Evolutionary conservation across 768 basidiomycete species (phyloP).

Genomic region (Sarcomyxa edulis): DNA sequence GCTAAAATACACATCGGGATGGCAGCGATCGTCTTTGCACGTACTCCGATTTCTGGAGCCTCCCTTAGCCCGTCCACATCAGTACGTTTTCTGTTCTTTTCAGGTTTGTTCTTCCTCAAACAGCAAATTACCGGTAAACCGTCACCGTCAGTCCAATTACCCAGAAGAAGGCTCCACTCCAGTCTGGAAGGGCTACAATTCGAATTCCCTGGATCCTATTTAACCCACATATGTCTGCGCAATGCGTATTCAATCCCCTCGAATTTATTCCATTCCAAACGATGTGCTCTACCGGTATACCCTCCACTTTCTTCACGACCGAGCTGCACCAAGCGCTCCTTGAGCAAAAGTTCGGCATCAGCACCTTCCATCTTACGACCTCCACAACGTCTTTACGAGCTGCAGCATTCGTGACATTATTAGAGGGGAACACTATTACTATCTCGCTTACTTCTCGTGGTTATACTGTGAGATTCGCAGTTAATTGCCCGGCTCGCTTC

Average conservation of each 20-base stretch:
- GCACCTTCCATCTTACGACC: slow-evolving; percentile 35
- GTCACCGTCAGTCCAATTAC: too few species aligned
- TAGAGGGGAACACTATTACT: slow-evolving; percentile 47
- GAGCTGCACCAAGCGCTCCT: slow-evolving; percentile 52
- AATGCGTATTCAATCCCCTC: not conserved
- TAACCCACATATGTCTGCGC: slow-evolving; percentile 4
- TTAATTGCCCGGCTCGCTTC: slow-evolving; percentile 6
- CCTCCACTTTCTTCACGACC: slow-evolving; percentile 31
- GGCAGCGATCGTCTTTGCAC: too few species aligned
- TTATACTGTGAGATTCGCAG: slow-evolving; percentile 43
- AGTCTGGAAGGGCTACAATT: too few species aligned
- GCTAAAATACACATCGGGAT: too few species aligned
- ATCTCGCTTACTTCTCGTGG: slow-evolving; percentile 49
- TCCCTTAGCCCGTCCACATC: too few species aligned
- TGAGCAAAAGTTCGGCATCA: slow-evolving; percentile 56
- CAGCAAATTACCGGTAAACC: too few species aligned
- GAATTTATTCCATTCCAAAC: not conserved
- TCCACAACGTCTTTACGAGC: slow-evolving; percentile 39
- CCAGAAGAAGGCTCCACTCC: too few species aligned
- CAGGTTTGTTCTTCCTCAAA: too few species aligned
- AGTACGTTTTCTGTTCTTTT: too few species aligned
- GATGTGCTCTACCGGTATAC: slow-evolving; percentile 12
- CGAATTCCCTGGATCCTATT: slow-evolving; percentile 2
- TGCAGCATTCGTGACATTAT: slow-evolving; percentile 44
- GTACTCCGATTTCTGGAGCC: too few species aligned